Percentiles rank a stretch among this genome's conserved stretches.
These are phyloP conservation scores for Hypoxylon crocopeplum DNA, from an alignment of 495 filamentous ascomycete genomes.

Conservation along the genomic window DNA sequence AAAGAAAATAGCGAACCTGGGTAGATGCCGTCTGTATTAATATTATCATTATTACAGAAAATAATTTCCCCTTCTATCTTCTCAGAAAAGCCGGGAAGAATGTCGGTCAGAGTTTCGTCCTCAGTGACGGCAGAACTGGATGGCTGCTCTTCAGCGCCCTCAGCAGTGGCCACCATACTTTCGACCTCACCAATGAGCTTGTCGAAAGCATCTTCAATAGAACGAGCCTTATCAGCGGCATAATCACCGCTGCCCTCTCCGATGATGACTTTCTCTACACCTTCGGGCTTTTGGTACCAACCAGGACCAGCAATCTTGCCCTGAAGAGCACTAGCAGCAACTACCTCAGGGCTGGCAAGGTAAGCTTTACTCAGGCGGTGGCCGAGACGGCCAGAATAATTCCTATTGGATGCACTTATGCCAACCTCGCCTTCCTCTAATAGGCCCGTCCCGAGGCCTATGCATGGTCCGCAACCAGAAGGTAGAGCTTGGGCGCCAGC, in stretches of 20 bases:
- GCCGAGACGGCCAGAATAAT: conserved; percentile 95
- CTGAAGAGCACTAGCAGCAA: conserved; percentile 86
- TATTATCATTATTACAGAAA: conserved; percentile 74
- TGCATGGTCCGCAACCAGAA: conserved; percentile 87
- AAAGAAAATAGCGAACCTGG: no score
- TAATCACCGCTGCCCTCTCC: conserved; percentile 73
- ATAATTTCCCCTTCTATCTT: conserved; percentile 71
- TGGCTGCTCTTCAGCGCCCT: conserved; percentile 4
- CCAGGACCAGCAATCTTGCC: conserved; percentile 85
- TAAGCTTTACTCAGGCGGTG: conserved; percentile 77
- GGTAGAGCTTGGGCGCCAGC: conserved; percentile 80
- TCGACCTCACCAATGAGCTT: conserved; percentile 73
- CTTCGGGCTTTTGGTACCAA: conserved; percentile 75
- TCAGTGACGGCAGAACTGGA: conserved; percentile 23
- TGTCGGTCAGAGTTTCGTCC: conserved; percentile 57
- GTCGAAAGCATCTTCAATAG: conserved; percentile 70
- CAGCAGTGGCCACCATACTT: conserved; percentile 53
- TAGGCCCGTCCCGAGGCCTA: conserved; percentile 85
- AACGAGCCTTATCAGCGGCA: conserved; percentile 66
- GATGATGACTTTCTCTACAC: conserved; percentile 67
- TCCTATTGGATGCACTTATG: conserved; percentile 88
- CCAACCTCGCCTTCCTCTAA: conserved; percentile 86
- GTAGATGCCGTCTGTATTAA: conserved; percentile 86
- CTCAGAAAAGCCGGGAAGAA: conserved; percentile 75
- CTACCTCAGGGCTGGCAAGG: conserved; percentile 80